These are phyloP conservation scores for Syncephalastrum racemosum DNA, from an alignment of 371 early-diverging fungal species.

Conservation along the genomic window DNA sequence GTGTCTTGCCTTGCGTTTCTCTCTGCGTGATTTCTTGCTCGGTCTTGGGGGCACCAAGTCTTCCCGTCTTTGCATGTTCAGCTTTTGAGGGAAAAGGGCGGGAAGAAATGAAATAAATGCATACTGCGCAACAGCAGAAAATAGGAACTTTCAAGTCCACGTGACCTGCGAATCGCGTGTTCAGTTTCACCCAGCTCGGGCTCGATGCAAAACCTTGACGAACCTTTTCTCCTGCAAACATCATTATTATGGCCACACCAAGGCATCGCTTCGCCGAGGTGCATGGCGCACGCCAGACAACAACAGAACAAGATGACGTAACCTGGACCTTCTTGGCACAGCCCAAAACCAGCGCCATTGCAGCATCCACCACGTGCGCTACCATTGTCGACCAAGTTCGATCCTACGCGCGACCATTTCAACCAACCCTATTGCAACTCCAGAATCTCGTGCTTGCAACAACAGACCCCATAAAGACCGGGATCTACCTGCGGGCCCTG, in stretches of 20 bases:
- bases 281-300: slow-evolving; percentile 18
- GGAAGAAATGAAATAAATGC: no score
- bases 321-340: slow-evolving; percentile 25
- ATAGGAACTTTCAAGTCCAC: no score
- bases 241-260: not conserved
- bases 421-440: slow-evolving; percentile 19
- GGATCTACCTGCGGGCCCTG: slow-evolving; percentile 24
- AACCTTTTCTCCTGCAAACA: no score
- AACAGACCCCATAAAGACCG: slow-evolving; percentile 17
- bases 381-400: slow-evolving; percentile 19
- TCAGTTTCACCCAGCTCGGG: no score
- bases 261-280: slow-evolving; percentile 40
- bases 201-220: no score
- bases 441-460: slow-evolving; percentile 29
- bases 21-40: no score
- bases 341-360: slow-evolving; percentile 25
- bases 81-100: no score
- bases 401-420: slow-evolving; percentile 7
- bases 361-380: slow-evolving; percentile 38
- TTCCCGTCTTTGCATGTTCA: no score
- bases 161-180: no score
- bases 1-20: no score
- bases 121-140: no score
- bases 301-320: slow-evolving; percentile 5
- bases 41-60: no score